Base-by-base conservation (phyloP, 2,329 filamentous ascomycete species). In the Aspergillus awamori region DNA sequence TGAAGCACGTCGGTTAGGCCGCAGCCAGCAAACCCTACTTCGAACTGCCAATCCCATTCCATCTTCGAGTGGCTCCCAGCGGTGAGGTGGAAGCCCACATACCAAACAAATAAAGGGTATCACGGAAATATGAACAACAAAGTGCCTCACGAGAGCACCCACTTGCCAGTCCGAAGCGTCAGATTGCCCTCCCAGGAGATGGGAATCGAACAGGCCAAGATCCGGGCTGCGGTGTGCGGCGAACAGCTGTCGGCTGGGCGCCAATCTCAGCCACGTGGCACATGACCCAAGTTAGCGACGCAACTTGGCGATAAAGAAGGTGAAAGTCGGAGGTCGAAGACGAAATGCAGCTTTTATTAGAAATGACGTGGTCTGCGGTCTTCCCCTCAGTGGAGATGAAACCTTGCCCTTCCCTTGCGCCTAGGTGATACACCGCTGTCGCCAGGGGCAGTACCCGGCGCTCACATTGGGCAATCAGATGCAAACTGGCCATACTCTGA, bases 201-300 rank as follows among this genome's bases (percentile, higher is more conserved):
- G 15, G 17, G 33, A 47, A 26, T 41, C 15, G n/a, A 38, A 45
- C 38, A 8, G 15, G 17, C 28, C 33, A 36, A 30, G 28, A 24
- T 20, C 20, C 30, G 20, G 38, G 53, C 61, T 53, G 56, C 39
- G 45, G 60, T 63, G 61, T 61, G 48, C 47, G 30, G 24, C 30
- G 33, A 22, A 55, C 57, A 54, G 57, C 43, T 61, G 59, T 57
- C 59, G 45, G 56, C 56, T 59, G 54, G 62, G 62, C 59, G 56
- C 28, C 30, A 36, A 59, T 49, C 62, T 48, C 45, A 61, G 62
- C 59, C 59, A 63, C 62, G 62, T 61, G 62, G 62, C 59, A 58
- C 22, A 56, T 56, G 38, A 47, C 52, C 33, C 56, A 59, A 59
- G 48, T 48, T 28, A 60, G 59, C 62, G 62, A 56, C 58, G 62